These are phyloP conservation scores for Phytophthora multivora DNA, from an alignment of 352 stramenopile species.

Conservation along the genomic window DNA sequence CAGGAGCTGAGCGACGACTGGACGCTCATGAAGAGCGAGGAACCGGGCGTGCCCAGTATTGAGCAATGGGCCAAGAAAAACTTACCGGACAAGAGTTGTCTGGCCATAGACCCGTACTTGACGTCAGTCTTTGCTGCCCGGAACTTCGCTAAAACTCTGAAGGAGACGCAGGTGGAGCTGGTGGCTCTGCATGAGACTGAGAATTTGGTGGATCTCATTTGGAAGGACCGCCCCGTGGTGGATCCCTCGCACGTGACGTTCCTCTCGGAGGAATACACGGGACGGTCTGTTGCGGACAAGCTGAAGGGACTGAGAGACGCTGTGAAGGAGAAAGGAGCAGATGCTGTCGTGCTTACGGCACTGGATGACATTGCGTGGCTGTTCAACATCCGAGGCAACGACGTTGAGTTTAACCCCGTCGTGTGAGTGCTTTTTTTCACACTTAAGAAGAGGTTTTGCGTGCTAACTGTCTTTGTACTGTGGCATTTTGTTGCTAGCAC, in stretches of 20 bases:
- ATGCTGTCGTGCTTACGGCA: slow-evolving; percentile 94
- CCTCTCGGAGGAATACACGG: slow-evolving; percentile 93
- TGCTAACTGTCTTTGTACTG: background rate
- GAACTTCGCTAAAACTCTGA: slow-evolving; percentile 67
- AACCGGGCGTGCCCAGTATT: slow-evolving; percentile 92
- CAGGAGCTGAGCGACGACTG: slow-evolving; percentile 93
- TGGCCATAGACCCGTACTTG: slow-evolving; percentile 97
- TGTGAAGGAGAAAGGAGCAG: slow-evolving; percentile 89
- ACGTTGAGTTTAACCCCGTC: slow-evolving; percentile 98
- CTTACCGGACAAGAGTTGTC: slow-evolving; percentile 57
- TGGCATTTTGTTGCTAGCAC: slow-evolving; percentile 45
- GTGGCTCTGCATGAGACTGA: slow-evolving; percentile 73
- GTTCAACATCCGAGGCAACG: slow-evolving; percentile 97
- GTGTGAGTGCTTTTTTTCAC: slow-evolving; percentile 81
- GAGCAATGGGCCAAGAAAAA: slow-evolving; percentile 80
- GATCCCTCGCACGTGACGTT: slow-evolving; percentile 89
- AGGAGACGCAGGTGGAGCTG: slow-evolving; percentile 73
- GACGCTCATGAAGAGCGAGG: slow-evolving; percentile 96
- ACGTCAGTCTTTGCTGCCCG: slow-evolving; percentile 89
- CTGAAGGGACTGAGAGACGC: slow-evolving; percentile 79
- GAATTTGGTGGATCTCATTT: slow-evolving; percentile 97
- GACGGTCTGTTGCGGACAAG: slow-evolving; percentile 92
- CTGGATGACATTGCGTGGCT: slow-evolving; percentile 98
- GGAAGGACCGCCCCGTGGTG: slow-evolving; percentile 80
- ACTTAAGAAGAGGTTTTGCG: background rate